Conservation (phyloP, 202 grass and related monocot species). For the Saccharum hybrid region DNA sequence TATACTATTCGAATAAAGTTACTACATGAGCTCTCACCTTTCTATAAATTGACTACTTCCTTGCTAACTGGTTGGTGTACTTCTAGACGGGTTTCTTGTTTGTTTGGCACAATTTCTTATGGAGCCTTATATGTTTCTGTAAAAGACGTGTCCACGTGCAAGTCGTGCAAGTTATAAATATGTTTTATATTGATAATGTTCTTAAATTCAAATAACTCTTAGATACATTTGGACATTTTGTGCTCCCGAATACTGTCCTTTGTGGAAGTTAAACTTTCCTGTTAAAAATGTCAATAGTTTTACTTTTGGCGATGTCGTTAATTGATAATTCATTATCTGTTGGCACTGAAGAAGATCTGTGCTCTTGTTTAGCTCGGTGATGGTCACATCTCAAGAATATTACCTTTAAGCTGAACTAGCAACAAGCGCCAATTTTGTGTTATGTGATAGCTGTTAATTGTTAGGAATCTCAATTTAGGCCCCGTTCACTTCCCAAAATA, state of each 20-base stretch:
- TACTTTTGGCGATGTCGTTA: background rate
- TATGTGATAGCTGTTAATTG: background rate
- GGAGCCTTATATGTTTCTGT: background rate
- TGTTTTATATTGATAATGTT: background rate
- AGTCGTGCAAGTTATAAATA: background rate
- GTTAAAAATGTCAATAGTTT: background rate
- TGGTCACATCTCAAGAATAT: background rate
- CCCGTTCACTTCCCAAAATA: too few relatives aligned
- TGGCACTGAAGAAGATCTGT: background rate
- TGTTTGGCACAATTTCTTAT: background rate
- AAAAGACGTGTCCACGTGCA: background rate
- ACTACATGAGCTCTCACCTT: background rate
- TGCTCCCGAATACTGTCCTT: background rate
- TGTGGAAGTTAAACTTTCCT: slow-evolving; percentile 1
- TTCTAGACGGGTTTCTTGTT: slow-evolving; percentile 8
- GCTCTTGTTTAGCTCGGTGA: background rate
- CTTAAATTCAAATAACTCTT: background rate
- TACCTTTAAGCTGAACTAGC: background rate
- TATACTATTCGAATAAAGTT: background rate
- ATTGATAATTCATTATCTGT: background rate
- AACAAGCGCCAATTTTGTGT: background rate
- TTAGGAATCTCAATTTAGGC: background rate
- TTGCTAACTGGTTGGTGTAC: background rate
- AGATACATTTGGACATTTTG: background rate
- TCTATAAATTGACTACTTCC: background rate